Percentiles rank a stretch among this genome's conserved stretches.
Evolutionary conservation across 2,329 filamentous ascomycete species (phyloP).

Genomic region (Ceratocystis ficicola): DNA sequence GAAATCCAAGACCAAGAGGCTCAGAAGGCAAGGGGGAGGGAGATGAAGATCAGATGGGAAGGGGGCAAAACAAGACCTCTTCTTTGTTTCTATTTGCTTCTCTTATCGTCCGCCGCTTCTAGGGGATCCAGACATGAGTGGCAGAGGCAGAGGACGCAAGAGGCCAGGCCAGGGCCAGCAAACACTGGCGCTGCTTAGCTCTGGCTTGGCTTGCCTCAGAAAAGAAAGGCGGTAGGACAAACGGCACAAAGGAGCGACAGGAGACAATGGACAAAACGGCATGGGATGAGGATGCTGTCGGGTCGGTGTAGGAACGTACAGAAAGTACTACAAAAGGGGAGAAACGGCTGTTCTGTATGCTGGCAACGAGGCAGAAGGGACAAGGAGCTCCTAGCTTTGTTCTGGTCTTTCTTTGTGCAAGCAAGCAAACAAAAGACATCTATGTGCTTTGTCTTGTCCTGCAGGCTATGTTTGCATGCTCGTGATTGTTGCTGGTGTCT

Average conservation of each 20-base stretch:
- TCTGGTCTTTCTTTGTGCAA: neutral
- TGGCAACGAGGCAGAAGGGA: neutral
- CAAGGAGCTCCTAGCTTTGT: no score
- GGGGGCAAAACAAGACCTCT: neutral
- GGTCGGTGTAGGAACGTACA: neutral
- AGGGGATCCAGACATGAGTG: neutral
- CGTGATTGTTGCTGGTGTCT: neutral
- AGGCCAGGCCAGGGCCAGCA: neutral
- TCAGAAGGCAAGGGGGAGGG: neutral
- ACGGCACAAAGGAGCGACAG: neutral
- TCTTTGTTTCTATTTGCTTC: no score
- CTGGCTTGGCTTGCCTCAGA: neutral
- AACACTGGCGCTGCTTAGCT: neutral
- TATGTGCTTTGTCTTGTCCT: no score
- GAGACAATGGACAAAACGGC: no score
- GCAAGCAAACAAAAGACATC: no score
- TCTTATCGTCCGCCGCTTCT: no score
- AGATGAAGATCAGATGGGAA: neutral
- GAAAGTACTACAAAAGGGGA: neutral
- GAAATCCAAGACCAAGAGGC: neutral
- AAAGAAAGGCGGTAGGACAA: slow-evolving; percentile 3
- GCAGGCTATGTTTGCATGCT: neutral
- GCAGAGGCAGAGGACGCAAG: neutral
- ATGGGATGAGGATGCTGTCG: no score
- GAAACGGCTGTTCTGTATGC: neutral